Evolutionary conservation across 169 alveolate species (phyloP).

Genomic region (Plasmodium ovale): DNA sequence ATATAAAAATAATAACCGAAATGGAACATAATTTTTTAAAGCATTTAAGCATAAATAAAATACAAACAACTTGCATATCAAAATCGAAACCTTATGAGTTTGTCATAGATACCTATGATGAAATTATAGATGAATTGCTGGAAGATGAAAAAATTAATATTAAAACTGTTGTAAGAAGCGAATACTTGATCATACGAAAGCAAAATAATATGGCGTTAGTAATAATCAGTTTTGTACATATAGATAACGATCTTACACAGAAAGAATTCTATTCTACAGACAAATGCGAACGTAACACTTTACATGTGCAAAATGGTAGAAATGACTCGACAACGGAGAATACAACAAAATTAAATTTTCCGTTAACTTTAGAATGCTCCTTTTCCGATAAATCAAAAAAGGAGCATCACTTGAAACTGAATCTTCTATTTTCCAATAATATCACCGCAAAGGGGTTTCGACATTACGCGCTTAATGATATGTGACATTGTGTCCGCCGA

Average conservation of each 20-base stretch:
- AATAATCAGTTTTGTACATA: slow-evolving; percentile 38
- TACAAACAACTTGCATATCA: slow-evolving; percentile 20
- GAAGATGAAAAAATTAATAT: slow-evolving; percentile 32
- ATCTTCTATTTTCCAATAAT: slow-evolving; percentile 57
- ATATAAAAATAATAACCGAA: slow-evolving; percentile 52
- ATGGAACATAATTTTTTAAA: slow-evolving; percentile 49
- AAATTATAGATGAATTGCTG: slow-evolving; percentile 41
- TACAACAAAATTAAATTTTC: slow-evolving; percentile 45
- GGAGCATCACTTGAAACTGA: slow-evolving; percentile 24
- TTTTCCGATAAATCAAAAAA: slow-evolving; percentile 67
- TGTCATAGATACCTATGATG: slow-evolving; percentile 46
- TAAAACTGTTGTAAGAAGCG: slow-evolving; percentile 14
- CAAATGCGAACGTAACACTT: background rate
- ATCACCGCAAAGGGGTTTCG: slow-evolving; percentile 26
- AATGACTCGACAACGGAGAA: background rate
- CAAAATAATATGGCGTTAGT: slow-evolving; percentile 73
- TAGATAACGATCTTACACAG: background rate
- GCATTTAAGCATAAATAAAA: slow-evolving; percentile 18
- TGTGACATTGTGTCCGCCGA: background rate
- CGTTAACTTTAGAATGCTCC: slow-evolving; percentile 52
- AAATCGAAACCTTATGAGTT: slow-evolving; percentile 31
- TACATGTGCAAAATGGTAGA: background rate
- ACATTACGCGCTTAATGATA: slow-evolving; percentile 29
- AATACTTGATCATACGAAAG: slow-evolving; percentile 23
- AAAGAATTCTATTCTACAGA: background rate